A percentile compares a stretch with the other conserved stretches of the same genome.
These are phyloP conservation scores for Suillus variegatus DNA, from an alignment of 768 basidiomycete genomes.

Conservation along the genomic window DNA sequence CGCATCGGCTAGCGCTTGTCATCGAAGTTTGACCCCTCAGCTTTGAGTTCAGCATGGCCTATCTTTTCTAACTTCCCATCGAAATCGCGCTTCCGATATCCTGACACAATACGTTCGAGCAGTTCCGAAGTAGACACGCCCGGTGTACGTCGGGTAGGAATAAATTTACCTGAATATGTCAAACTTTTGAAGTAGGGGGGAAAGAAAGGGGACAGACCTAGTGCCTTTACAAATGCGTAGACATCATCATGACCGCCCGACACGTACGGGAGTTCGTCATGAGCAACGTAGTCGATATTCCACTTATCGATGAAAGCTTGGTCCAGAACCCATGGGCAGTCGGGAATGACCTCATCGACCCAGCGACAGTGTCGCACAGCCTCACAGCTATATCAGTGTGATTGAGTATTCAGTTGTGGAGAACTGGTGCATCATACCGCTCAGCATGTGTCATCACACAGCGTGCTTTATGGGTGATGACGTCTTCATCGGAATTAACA, in stretches of 20 bases:
- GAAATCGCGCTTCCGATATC: conserved; percentile 83
- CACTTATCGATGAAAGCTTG: conserved; percentile 81
- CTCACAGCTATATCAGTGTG: conserved; percentile 60
- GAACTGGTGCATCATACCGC: conserved; percentile 45
- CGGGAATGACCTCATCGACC: conserved; percentile 92
- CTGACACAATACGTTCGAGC: conserved; percentile 86
- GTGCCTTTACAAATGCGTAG: conserved; percentile 76
- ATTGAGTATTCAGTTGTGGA: background rate
- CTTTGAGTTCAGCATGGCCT: conserved; percentile 72
- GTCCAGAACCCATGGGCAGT: conserved; percentile 90
- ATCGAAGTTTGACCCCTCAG: conserved; percentile 44
- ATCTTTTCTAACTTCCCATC: conserved; percentile 90
- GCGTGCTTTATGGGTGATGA: conserved; percentile 73
- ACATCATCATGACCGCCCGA: conserved; percentile 83
- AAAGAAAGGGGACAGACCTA: conserved; percentile 52
- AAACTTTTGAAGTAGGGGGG: background rate
- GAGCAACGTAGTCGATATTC: conserved; percentile 94
- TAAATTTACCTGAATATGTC: conserved; percentile 71
- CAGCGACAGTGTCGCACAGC: conserved; percentile 94
- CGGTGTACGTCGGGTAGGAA: conserved; percentile 93
- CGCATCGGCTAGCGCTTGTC: conserved; percentile 1
- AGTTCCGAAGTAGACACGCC: conserved; percentile 93
- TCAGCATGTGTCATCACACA: conserved; percentile 90
- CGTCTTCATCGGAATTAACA: conserved; percentile 89
- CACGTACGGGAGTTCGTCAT: conserved; percentile 90